Conservation (phyloP, 345 rosid genomes). For the Pistacia vera region DNA sequence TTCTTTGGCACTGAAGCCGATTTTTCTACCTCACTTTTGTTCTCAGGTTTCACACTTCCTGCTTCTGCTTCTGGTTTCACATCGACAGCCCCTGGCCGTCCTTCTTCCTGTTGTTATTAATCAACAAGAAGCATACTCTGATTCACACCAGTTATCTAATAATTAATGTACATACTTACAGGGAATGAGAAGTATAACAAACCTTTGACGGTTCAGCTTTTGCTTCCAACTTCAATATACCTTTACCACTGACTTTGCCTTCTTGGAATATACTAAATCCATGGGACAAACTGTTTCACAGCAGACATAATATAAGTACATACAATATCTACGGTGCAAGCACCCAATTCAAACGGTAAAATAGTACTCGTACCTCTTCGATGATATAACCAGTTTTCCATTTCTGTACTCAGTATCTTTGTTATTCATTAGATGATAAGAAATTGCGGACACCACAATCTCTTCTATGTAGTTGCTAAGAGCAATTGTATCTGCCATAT, state of each 20-base stretch:
- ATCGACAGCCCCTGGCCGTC: slow-evolving; percentile 23
- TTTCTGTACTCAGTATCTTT: slow-evolving; percentile 78
- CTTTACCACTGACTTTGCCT: slow-evolving; percentile 51
- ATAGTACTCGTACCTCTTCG: slow-evolving; percentile 54
- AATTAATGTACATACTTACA: background rate
- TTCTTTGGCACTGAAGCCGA: slow-evolving; percentile 38
- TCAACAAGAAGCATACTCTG: background rate
- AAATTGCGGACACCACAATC: slow-evolving; percentile 87
- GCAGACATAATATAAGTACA: slow-evolving; percentile 15
- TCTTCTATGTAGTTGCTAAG: slow-evolving; percentile 87
- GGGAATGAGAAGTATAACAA: background rate
- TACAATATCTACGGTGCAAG: background rate
- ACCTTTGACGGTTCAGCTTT: slow-evolving; percentile 50
- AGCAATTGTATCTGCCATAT: slow-evolving; percentile 64
- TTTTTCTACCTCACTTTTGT: slow-evolving; percentile 48
- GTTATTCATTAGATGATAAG: slow-evolving; percentile 84
- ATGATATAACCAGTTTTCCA: slow-evolving; percentile 83
- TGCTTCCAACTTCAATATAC: slow-evolving; percentile 53
- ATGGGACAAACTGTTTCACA: slow-evolving; percentile 69
- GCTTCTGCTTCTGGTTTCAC: slow-evolving; percentile 45
- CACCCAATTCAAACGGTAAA: background rate
- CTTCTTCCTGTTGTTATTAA: slow-evolving; percentile 41
- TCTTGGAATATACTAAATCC: slow-evolving; percentile 84
- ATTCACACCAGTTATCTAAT: background rate
- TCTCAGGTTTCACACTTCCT: slow-evolving; percentile 35